Evolutionary conservation across 495 filamentous ascomycete genomes (phyloP).

Genomic region (Penicillium desertorum): DNA sequence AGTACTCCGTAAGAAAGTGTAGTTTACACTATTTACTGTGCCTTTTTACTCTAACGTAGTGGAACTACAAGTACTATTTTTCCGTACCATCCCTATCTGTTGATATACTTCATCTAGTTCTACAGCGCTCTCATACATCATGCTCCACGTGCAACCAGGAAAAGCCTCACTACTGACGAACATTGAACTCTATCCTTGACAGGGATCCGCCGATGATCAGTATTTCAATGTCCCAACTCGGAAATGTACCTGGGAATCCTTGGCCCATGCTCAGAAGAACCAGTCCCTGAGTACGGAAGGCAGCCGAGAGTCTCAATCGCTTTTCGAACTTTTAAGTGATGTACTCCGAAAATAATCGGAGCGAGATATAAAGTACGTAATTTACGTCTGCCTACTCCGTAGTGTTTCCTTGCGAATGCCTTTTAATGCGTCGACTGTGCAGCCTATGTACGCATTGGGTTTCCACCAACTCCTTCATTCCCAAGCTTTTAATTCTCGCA

Average conservation of each 20-base stretch:
- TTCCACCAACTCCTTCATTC: not conserved
- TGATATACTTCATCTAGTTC: not conserved
- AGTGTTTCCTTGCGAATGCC: not conserved
- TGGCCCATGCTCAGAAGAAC: too few relatives aligned
- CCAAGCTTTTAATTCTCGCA: too few relatives aligned
- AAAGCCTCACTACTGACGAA: too few relatives aligned
- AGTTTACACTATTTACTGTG: not conserved
- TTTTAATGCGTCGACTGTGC: not conserved
- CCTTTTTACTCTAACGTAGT: not conserved
- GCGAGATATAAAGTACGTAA: not conserved
- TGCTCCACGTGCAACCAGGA: not conserved
- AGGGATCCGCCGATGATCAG: too few relatives aligned
- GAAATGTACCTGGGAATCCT: too few relatives aligned
- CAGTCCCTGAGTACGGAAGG: too few relatives aligned
- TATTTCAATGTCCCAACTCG: too few relatives aligned
- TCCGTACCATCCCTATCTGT: not conserved
- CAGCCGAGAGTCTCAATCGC: too few relatives aligned
- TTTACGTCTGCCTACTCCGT: not conserved
- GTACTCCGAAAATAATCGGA: not conserved
- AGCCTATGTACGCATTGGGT: not conserved
- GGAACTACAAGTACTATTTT: not conserved
- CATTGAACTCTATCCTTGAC: too few relatives aligned
- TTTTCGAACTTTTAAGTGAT: not conserved
- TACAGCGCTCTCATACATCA: not conserved
- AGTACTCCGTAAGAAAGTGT: not conserved